These are phyloP conservation scores for Trichomonascus vanleenenianus DNA, from an alignment of 805 yeast genomes.

Conservation along the genomic window DNA sequence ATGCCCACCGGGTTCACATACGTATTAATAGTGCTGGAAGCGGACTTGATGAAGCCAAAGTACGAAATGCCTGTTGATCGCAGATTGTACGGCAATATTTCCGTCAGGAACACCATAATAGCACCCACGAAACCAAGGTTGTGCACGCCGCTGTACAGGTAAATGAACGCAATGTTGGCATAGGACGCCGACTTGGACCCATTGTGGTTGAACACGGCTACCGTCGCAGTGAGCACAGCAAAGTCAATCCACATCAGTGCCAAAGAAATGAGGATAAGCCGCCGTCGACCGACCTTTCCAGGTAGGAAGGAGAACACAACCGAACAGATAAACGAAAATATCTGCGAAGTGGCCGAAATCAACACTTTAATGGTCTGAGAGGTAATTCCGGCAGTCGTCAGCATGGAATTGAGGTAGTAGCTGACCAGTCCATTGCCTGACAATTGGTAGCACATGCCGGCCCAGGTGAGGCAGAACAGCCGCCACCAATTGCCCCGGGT, in stretches of 20 bases:
- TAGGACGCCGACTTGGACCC: slow-evolving; percentile 16
- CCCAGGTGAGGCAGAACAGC: slow-evolving; percentile 5
- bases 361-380: slow-evolving; percentile 4
- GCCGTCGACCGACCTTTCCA: not conserved
- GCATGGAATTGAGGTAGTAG: slow-evolving; percentile 43
- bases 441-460: slow-evolving; percentile 10
- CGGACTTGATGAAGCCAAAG: slow-evolving; percentile 12
- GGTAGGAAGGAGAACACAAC: not conserved
- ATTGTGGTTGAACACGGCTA: slow-evolving; percentile 17
- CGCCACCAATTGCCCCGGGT: slow-evolving; percentile 7
- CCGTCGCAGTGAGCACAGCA: slow-evolving; percentile 11
- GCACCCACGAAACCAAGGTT: slow-evolving; percentile 4
- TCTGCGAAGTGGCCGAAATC: slow-evolving; percentile 15
- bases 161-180: slow-evolving; percentile 8
- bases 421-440: slow-evolving; percentile 13
- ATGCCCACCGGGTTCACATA: slow-evolving; percentile 34
- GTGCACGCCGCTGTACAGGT: not conserved
- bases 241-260: slow-evolving; percentile 18
- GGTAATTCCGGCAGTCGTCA: slow-evolving; percentile 46
- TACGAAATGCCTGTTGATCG: slow-evolving; percentile 36
- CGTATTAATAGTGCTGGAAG: slow-evolving; percentile 22
- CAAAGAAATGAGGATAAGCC: slow-evolving; percentile 8
- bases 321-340: slow-evolving; percentile 1
- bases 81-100: slow-evolving; percentile 22
- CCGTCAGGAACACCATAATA: slow-evolving; percentile 14